Percentiles rank a stretch among this genome's conserved stretches.
phyloP scores from a whole-genome alignment of 805 yeast genomes.

The Saccharomyces jurei region DNA sequence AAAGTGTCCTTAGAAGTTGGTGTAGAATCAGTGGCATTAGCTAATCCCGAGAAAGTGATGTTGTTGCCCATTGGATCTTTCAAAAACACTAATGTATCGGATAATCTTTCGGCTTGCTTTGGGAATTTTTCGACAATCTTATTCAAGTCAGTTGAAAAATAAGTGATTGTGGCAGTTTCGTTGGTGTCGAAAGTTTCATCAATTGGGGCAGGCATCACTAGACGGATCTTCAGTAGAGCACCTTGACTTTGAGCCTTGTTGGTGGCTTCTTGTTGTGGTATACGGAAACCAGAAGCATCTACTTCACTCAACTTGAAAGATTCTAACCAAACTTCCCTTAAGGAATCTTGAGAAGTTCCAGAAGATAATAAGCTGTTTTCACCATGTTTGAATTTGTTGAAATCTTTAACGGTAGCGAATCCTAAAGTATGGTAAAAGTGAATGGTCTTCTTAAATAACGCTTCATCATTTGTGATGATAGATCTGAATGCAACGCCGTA shows the following conservation, averaged over 20 bases:
- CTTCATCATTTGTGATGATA: conserved; percentile 46
- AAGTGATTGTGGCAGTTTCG: conserved; percentile 23
- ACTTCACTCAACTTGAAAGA: conserved; percentile 54
- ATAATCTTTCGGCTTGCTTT: conserved; percentile 16
- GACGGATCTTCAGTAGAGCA: conserved; percentile 41
- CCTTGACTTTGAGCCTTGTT: conserved; percentile 37
- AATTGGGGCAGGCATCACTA: conserved; percentile 30
- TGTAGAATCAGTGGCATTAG: conserved; percentile 32
- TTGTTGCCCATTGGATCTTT: conserved; percentile 61
- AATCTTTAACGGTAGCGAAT: conserved; percentile 51
- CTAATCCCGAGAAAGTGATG: conserved; percentile 46
- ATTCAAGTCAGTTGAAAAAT: conserved; percentile 36
- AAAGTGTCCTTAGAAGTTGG: conserved; percentile 22
- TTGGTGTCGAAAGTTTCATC: conserved; percentile 4
- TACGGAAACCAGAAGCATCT: conserved; percentile 53
- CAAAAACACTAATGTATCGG: conserved; percentile 20
- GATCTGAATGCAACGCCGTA: conserved; percentile 51
- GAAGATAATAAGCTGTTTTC: conserved; percentile 28
- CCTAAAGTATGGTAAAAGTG: conserved; percentile 57
- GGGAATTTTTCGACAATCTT: conserved; percentile 19
- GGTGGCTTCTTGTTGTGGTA: conserved; percentile 39
- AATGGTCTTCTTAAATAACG: conserved; percentile 39
- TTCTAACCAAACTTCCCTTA: conserved; percentile 67
- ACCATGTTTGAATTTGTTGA: conserved; percentile 40
- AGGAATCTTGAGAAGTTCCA: conserved; percentile 60